Percentiles rank a stretch among this genome's conserved stretches.
Evolutionary conservation across 768 basidiomycete species (phyloP).

Genomic region (Amanita fuliginea): DNA sequence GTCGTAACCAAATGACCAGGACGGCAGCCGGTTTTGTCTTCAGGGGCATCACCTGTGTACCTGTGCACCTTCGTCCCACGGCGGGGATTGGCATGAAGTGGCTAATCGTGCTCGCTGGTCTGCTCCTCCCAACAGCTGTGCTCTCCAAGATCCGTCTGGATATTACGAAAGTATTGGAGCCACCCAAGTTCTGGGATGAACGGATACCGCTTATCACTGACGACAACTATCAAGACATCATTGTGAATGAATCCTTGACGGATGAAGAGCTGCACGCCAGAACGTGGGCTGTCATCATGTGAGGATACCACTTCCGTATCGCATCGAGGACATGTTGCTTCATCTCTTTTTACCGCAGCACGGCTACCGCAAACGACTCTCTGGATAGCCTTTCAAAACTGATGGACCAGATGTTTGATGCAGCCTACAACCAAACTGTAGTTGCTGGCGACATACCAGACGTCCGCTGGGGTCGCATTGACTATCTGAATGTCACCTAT

Average conservation of each 20-base stretch:
- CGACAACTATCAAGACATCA: constrained; percentile 61
- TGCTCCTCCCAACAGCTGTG: constrained; percentile 15
- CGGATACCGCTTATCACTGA: constrained; percentile 77
- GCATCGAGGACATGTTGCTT: not conserved
- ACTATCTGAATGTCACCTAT: constrained; percentile 76
- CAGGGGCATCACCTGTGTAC: not conserved
- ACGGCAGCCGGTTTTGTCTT: not conserved
- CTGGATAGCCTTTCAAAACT: constrained; percentile 58
- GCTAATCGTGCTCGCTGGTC: constrained; percentile 20
- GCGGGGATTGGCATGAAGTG: constrained; percentile 41
- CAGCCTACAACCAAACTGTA: constrained; percentile 54
- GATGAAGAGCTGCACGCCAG: constrained; percentile 55
- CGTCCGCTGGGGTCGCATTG: constrained; percentile 77
- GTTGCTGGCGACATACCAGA: constrained; percentile 52
- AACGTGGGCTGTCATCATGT: constrained; percentile 77
- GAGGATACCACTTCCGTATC: constrained; percentile 16
- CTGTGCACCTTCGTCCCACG: not conserved
- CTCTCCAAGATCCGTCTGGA: constrained; percentile 59
- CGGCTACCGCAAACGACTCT: constrained; percentile 46
- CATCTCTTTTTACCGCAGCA: not conserved
- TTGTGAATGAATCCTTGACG: constrained; percentile 59
- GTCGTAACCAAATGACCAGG: not conserved
- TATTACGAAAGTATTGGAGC: constrained; percentile 41
- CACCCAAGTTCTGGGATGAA: constrained; percentile 47
- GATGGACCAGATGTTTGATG: constrained; percentile 66